Base-by-base conservation (phyloP, 169 alveolate species). In the Plasmodium blacklocki region DNA sequence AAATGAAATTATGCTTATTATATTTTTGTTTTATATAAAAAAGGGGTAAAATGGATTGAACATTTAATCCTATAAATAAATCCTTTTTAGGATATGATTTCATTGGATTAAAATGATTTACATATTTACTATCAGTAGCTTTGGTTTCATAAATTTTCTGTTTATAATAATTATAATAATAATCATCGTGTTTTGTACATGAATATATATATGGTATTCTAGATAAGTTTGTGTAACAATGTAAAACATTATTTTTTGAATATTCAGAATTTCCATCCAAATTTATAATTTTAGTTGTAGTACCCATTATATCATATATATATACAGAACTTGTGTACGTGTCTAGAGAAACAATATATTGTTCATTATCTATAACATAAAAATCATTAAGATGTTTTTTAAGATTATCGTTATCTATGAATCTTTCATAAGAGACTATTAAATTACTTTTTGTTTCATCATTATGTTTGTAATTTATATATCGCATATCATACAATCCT, bases 361-460 rank as follows among this genome's bases (percentile, higher is more conserved):
- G 91, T 39, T 92, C 88, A 66, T 66, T 67, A 45, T 89, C 89
- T 56, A 89, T 91, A 67, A 72, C 88, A 74, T 72, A 73, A 87
- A 80, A 88, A 63, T 80, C 91, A 49, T 88, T 88, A 19, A 54
- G 88, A 45, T 88, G 78, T 39, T 92, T 88, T 78, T 83, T 74
- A 54, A 87, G 85, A 32, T 92, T 88, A 66, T 58, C 63, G 32
- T 92, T 92, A 60, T 88, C 88, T 59, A 83, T 60, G 75, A 73
- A 76, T 71, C 91, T 67, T 64, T 80, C 89, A 76, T 71, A 62
- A 9, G 91, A 45, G 11, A 60, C 73, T 32, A 86, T 43, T 62
- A 86, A 71, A 54, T 74, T 74, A 49, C 63, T 52, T 75, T 59
- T 88, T 66, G 63, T 29, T 39, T 88, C 91, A 63, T 85, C 87